Evolutionary conservation across 305 asterid genomes (phyloP).

Genomic region (Fraxinus albicans): DNA sequence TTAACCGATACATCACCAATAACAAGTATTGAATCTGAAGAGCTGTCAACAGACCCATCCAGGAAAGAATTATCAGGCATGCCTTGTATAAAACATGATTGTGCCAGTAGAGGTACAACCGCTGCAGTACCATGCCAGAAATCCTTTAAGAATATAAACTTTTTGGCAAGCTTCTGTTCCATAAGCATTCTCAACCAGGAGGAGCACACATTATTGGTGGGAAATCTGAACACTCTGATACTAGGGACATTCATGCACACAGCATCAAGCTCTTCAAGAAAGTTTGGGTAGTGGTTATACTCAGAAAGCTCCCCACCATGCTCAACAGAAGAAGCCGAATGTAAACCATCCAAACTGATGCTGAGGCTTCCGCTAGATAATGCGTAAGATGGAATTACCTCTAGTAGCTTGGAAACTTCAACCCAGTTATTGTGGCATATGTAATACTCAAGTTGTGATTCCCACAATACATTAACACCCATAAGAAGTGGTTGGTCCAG

Average conservation of each 20-base stretch:
- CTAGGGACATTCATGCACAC: constrained; percentile 67
- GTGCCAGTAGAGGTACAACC: constrained; percentile 74
- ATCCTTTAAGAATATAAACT: constrained; percentile 64
- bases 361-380: constrained; percentile 69
- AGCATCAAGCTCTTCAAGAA: constrained; percentile 74
- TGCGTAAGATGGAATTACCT: constrained; percentile 74
- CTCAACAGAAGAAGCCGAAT: constrained; percentile 46
- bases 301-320: constrained; percentile 48
- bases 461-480: constrained; percentile 96
- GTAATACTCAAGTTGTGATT: constrained; percentile 92
- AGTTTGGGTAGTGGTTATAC: constrained; percentile 52
- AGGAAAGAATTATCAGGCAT: constrained; percentile 37
- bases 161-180: constrained; percentile 87
- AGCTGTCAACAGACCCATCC: constrained; percentile 46
- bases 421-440: constrained; percentile 87
- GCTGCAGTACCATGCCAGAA: constrained; percentile 78
- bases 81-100: constrained; percentile 67
- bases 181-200: constrained; percentile 72
- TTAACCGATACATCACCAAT: constrained; percentile 48
- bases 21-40: constrained; percentile 54
- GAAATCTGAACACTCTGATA: constrained; percentile 65
- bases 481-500: constrained; percentile 88
- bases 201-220: constrained; percentile 53
- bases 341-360: constrained; percentile 63
- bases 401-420: constrained; percentile 85